Percentiles rank a stretch among this genome's conserved stretches.
Conservation (phyloP, 345 rosid genomes). For the Lepidium didymum region DNA sequence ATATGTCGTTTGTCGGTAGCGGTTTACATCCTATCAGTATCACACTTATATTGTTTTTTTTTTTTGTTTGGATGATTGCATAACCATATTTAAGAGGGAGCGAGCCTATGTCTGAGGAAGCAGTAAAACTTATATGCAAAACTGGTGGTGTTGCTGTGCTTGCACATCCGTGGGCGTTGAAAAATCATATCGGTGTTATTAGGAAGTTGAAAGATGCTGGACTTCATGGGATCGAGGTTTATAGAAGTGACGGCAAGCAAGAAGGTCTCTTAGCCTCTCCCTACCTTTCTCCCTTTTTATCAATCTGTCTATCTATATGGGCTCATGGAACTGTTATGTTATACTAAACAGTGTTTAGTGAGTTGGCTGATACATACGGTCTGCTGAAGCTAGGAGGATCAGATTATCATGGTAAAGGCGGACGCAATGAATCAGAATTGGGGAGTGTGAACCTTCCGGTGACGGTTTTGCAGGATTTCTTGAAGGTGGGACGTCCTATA, state of each 20-base stretch:
- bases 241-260: slow-evolving; percentile 75
- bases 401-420: slow-evolving; percentile 86
- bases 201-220: slow-evolving; percentile 70
- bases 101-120: slow-evolving; percentile 78
- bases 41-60: not conserved
- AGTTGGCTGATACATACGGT: slow-evolving; percentile 65
- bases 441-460: slow-evolving; percentile 85
- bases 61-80: not conserved
- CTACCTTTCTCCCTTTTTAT: not conserved
- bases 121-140: slow-evolving; percentile 56
- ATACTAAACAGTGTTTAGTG: slow-evolving; percentile 51
- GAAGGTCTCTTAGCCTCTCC: slow-evolving; percentile 38
- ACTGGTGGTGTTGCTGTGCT: slow-evolving; percentile 94
- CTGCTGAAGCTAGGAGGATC: slow-evolving; percentile 94
- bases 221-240: slow-evolving; percentile 88
- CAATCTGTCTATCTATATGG: not conserved
- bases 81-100: slow-evolving; percentile 51
- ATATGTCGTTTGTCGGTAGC: not conserved
- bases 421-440: slow-evolving; percentile 66
- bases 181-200: slow-evolving; percentile 57
- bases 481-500: slow-evolving; percentile 66
- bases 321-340: not conserved
- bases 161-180: slow-evolving; percentile 98
- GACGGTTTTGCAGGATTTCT: slow-evolving; percentile 52
- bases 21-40: not conserved